A percentile compares a stretch with the other conserved stretches of the same genome.
Evolutionary conservation across 2,329 filamentous ascomycete genomes (phyloP).

Genomic region (Podosphaera aphanis): DNA sequence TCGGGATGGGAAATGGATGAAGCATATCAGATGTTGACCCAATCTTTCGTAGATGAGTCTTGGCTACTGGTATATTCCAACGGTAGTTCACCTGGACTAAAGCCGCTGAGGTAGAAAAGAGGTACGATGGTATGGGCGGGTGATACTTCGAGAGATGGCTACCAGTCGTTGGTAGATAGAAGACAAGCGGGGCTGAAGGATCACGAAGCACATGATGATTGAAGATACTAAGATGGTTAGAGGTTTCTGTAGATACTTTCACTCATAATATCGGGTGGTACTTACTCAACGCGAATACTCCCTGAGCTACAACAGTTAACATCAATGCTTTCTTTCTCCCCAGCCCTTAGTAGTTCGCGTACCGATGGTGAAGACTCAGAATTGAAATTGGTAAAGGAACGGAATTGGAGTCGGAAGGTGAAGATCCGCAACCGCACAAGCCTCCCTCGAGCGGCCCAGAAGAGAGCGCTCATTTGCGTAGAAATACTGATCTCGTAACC

Average conservation of each 20-base stretch:
- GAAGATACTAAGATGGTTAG: constrained; percentile 8
- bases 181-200: constrained; percentile 23
- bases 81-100: constrained; percentile 35
- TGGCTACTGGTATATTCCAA: constrained; percentile 20
- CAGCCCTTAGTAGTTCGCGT: no score
- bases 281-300: background rate
- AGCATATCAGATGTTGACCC: constrained; percentile 4
- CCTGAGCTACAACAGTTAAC: background rate
- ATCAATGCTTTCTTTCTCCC: background rate
- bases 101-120: constrained; percentile 24
- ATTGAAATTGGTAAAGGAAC: no score
- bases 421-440: no score
- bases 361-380: no score
- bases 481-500: no score
- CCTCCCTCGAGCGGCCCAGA: no score
- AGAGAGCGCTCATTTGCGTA: no score
- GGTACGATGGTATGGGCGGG: constrained; percentile 17
- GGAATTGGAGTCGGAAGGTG: no score
- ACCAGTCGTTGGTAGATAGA: constrained; percentile 26
- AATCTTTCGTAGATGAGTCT: background rate
- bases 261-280: background rate
- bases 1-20: constrained; percentile 27
- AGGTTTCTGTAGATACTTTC: background rate
- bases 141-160: constrained; percentile 22
- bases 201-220: constrained; percentile 9